A percentile compares a stretch with the other conserved stretches of the same genome.
Evolutionary conservation across 495 filamentous ascomycete genomes (phyloP).

Genomic region (Neurospora cerealis): DNA sequence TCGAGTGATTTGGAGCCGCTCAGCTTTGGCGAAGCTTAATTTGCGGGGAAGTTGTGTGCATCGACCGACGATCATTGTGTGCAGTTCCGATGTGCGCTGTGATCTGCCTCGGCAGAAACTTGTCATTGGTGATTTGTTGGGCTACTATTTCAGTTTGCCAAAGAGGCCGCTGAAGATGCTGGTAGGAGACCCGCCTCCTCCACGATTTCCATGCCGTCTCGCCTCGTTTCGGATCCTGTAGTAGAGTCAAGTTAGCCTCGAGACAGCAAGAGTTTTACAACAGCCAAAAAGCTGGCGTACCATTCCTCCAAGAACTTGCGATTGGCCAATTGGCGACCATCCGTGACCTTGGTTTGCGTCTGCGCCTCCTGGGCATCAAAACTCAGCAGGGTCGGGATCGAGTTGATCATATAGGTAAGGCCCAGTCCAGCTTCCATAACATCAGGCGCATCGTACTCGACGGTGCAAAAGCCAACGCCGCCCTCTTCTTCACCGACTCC

Average conservation of each 20-base stretch:
- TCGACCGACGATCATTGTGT: not conserved
- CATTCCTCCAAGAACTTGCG: constrained; percentile 44
- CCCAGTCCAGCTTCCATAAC: constrained; percentile 43
- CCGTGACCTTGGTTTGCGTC: constrained; percentile 41
- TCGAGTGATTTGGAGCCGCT: not conserved
- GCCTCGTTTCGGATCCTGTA: constrained; percentile 49
- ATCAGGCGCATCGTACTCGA: constrained; percentile 54
- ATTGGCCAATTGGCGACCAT: constrained; percentile 44
- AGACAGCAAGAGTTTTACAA: not conserved
- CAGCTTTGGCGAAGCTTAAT: not conserved
- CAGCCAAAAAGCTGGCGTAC: not conserved
- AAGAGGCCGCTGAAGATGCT: constrained; percentile 37
- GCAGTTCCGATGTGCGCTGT: not conserved
- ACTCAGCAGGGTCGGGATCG: constrained; percentile 56
- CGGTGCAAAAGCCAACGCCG: constrained; percentile 48
- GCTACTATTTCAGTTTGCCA: constrained; percentile 14
- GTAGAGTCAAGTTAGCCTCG: not conserved
- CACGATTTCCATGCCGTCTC: constrained; percentile 35
- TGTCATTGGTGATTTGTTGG: not conserved
- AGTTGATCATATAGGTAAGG: constrained; percentile 50
- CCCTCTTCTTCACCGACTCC: constrained; percentile 50
- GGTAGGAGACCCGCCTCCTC: constrained; percentile 29
- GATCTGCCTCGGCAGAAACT: not conserved
- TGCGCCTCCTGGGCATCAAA: constrained; percentile 55
- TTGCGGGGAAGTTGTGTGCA: not conserved